Percentiles rank a stretch among this genome's conserved stretches.
These are phyloP conservation scores for Teratosphaeria gauchensis DNA, from an alignment of 2,329 filamentous ascomycete species.

Conservation along the genomic window DNA sequence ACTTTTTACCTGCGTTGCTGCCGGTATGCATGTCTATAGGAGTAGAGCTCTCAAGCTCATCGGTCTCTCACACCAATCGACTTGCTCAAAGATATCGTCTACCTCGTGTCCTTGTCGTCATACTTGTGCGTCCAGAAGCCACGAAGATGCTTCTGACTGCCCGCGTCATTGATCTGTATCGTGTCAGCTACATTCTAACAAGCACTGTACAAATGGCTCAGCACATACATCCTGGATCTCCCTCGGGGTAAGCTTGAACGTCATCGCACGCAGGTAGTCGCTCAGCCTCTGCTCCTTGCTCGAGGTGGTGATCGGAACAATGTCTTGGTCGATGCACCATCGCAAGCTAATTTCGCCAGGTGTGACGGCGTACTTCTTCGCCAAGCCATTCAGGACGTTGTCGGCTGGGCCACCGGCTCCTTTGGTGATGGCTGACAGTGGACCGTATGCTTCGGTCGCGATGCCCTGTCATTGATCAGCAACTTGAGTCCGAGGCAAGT, in stretches of 20 bases:
- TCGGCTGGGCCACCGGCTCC: conserved; percentile 48
- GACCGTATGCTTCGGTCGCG: conserved; percentile 38
- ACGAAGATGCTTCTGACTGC: conserved; percentile 41
- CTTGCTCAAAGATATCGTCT: neutral
- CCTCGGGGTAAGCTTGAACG: conserved; percentile 49
- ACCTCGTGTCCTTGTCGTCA: conserved; percentile 33
- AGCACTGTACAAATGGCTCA: neutral
- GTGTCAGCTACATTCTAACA: conserved; percentile 1
- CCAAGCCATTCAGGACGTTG: conserved; percentile 38
- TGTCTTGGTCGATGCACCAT: conserved; percentile 53
- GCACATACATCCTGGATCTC: conserved; percentile 40
- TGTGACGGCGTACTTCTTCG: conserved; percentile 53
- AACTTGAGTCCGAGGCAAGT: neutral
- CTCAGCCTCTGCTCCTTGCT: conserved; percentile 50
- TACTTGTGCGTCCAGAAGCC: conserved; percentile 45
- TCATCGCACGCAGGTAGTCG: conserved; percentile 46
- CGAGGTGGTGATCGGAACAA: conserved; percentile 51
- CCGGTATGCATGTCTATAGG: neutral
- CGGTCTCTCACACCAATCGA: neutral
- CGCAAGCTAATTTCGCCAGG: conserved; percentile 48
- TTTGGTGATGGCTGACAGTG: conserved; percentile 43
- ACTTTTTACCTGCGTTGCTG: too few relatives aligned
- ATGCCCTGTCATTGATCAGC: conserved; percentile 28
- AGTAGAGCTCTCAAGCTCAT: neutral
- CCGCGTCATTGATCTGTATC: conserved; percentile 35